Evolutionary conservation across 306 rosid genomes (phyloP).

Genomic region (Fagus sylvatica): DNA sequence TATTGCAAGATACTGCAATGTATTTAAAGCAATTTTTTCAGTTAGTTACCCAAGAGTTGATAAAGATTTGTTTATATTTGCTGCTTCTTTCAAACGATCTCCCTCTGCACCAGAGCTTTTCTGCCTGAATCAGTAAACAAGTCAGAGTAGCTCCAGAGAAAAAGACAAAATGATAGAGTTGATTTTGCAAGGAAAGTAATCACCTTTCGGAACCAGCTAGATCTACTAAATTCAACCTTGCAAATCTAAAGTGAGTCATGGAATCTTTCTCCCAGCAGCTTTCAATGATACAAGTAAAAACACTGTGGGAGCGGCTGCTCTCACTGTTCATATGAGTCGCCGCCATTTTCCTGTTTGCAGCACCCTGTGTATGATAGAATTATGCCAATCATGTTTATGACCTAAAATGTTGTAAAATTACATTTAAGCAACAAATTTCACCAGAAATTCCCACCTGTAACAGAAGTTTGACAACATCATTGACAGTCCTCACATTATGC

Average conservation of each 20-base stretch:
- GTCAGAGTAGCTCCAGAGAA: constrained; percentile 27
- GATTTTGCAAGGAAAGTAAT: constrained; percentile 16
- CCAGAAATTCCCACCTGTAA: constrained; percentile 54
- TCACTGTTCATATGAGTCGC: constrained; percentile 91
- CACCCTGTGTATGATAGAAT: constrained; percentile 60
- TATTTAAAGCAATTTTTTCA: constrained; percentile 11
- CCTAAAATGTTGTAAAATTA: constrained; percentile 18
- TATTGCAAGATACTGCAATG: neutral
- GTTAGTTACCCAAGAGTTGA: constrained; percentile 85
- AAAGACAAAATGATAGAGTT: constrained; percentile 8
- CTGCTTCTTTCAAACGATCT: constrained; percentile 93
- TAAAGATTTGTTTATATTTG: constrained; percentile 90
- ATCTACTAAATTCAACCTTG: constrained; percentile 93
- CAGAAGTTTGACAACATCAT: constrained; percentile 85
- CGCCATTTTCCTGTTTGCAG: constrained; percentile 91
- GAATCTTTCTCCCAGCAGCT: constrained; percentile 94
- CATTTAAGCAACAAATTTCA: constrained; percentile 14
- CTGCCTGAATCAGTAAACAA: constrained; percentile 59
- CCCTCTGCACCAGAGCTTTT: constrained; percentile 97
- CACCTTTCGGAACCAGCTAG: constrained; percentile 99
- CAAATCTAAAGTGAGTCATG: constrained; percentile 79
- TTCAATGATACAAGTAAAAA: constrained; percentile 91
- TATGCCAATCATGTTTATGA: constrained; percentile 15
- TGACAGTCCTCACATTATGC: constrained; percentile 61
- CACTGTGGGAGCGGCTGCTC: constrained; percentile 97